These are phyloP conservation scores for Eimeria praecox DNA, from an alignment of 169 alveolate species.

Conservation along the genomic window DNA sequence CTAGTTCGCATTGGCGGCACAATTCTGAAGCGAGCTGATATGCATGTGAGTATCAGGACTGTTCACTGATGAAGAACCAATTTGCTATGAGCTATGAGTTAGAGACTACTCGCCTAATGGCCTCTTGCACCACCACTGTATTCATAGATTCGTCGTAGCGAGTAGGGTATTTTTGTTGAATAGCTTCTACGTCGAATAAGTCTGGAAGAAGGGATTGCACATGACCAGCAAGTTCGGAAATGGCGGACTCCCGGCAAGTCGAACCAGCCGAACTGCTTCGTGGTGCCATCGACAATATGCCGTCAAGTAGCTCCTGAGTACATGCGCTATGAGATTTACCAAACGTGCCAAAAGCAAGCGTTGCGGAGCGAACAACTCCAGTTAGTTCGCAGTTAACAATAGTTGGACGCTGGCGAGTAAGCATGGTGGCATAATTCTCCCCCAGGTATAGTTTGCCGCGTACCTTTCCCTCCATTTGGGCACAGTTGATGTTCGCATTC, in stretches of 20 bases:
- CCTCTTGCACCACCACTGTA: constrained; percentile 95
- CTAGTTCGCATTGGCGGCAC: not conserved
- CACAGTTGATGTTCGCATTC: constrained; percentile 95
- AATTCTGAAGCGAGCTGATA: not conserved
- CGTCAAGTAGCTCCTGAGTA: constrained; percentile 69
- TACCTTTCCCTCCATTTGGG: constrained; percentile 92
- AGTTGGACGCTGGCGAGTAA: not conserved
- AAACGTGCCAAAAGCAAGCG: not conserved
- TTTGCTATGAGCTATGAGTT: not conserved
- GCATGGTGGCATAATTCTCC: not conserved
- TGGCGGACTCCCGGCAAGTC: constrained; percentile 83
- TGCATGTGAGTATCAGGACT: not conserved
- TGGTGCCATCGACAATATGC: constrained; percentile 78
- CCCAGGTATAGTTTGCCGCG: not conserved
- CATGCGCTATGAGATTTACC: not conserved
- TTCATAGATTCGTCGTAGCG: constrained; percentile 95
- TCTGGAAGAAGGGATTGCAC: constrained; percentile 89
- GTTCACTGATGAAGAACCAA: not conserved
- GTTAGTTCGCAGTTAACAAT: too few species aligned
- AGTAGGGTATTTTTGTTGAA: constrained; percentile 92
- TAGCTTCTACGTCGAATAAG: constrained; percentile 91
- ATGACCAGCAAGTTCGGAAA: constrained; percentile 76
- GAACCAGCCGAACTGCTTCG: constrained; percentile 90
- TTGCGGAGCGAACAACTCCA: not conserved
- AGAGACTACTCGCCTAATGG: constrained; percentile 88